phyloP scores from a whole-genome alignment of 208 protist genomes.

The Leishmania tarentolae region DNA sequence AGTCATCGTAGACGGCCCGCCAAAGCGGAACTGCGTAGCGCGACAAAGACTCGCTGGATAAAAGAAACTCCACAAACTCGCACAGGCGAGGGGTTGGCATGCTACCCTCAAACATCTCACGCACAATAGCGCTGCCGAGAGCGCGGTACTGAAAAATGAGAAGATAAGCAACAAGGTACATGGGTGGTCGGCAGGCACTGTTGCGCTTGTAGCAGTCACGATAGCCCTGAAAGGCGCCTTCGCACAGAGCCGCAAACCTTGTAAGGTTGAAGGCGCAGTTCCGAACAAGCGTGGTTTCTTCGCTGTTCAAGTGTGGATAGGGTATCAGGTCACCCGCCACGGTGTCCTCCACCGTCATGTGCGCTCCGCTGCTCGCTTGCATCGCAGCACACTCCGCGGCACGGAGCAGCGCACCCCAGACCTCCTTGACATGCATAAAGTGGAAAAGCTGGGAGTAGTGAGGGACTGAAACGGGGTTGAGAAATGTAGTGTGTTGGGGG shows the following conservation, averaged over 20 bases:
- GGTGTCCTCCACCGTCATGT: conserved; percentile 44
- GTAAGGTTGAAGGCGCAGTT: conserved; percentile 52
- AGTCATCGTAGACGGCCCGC: conserved; percentile 54
- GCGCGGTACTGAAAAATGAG: conserved; percentile 65
- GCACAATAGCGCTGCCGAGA: conserved; percentile 46
- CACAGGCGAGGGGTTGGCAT: conserved; percentile 49
- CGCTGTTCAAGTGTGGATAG: conserved; percentile 18
- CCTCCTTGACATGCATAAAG: conserved; percentile 51
- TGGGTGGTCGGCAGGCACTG: conserved; percentile 38
- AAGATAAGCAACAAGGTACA: conserved; percentile 80
- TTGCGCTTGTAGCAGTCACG: conserved; percentile 69
- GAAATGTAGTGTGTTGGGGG: not conserved
- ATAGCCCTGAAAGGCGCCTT: conserved; percentile 77
- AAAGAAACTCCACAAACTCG: conserved; percentile 70
- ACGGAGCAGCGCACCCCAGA: conserved; percentile 59
- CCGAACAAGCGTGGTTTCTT: conserved; percentile 47
- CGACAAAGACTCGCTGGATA: conserved; percentile 33
- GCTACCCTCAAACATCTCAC: conserved; percentile 53
- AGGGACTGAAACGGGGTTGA: not conserved
- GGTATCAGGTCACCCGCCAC: conserved; percentile 38
- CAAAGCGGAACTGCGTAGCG: conserved; percentile 49
- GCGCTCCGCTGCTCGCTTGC: conserved; percentile 8
- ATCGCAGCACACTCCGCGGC: conserved; percentile 37
- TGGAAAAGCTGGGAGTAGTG: not conserved
- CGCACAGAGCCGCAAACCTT: conserved; percentile 63